Base-by-base conservation (phyloP, 257 asterid species). In the Plantago major region DNA sequence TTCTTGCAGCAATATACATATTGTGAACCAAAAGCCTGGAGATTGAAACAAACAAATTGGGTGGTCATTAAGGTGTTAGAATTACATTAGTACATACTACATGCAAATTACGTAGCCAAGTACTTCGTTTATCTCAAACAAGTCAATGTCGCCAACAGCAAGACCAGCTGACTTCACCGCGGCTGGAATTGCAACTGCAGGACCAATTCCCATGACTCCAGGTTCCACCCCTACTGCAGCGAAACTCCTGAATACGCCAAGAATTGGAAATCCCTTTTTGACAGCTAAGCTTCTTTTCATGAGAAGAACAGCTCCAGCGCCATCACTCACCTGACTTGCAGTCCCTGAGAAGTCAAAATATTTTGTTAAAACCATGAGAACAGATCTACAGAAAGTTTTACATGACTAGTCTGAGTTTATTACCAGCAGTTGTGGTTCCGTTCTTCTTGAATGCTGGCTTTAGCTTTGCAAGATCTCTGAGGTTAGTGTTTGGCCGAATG, bases 381-480 rank as follows among this genome's bases (percentile, higher is more conserved):
- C 19, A 16, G 19, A 57, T 16, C 15, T 37, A 22, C 66, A 53
- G 71, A 55, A 38, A 60, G 64, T 10, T 16, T 17, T 8, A 28
- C 38, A 30, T 45, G 49, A 30, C 13, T 38, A 10, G 33, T 50
- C 40, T 1, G 19, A 19, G 55, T 52, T 66, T 30, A 50, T 47
- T 81, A 91, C 98, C 98, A 56, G 98, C 98, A 69, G 98, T 91
- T 57, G 98, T 91, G 26, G 95, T 56, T 59, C 98, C 98, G 30
- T 79, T 73, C 55, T 73, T 85, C 81, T 81, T 88, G 82, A 91
- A 91, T 37, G 88, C 96, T 30, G 98, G 96, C 76, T 86, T 91
- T 80, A 91, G 67, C 80, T 91, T 88, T 33, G 83, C 95, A 60
- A 91, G 78, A 76, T 72, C 85, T 50, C 63, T 64, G 79, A 88